These are phyloP conservation scores for Termitomyces heimii DNA, from an alignment of 768 basidiomycete species.

Conservation along the genomic window DNA sequence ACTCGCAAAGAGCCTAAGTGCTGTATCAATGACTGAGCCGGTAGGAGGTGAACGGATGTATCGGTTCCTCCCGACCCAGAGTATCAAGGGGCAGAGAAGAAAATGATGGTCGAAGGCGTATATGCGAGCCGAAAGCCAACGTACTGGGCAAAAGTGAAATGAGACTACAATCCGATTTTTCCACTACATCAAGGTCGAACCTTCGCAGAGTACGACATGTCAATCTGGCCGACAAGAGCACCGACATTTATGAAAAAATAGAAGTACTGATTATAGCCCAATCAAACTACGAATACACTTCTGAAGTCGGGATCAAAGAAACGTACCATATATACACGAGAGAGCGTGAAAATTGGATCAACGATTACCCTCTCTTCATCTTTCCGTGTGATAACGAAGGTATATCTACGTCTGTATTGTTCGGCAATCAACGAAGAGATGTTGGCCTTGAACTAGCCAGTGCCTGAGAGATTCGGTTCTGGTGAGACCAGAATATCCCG, in stretches of 20 bases:
- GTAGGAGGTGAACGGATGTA: slow-evolving; percentile 52
- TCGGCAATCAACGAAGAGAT: slow-evolving; percentile 76
- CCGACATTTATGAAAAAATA: slow-evolving; percentile 72
- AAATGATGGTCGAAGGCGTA: slow-evolving; percentile 53
- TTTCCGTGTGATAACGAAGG: slow-evolving; percentile 42
- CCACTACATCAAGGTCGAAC: slow-evolving; percentile 19
- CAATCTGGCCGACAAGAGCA: slow-evolving; percentile 50
- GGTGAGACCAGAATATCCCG: background rate
- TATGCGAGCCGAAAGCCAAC: slow-evolving; percentile 62
- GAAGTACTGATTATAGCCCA: slow-evolving; percentile 36
- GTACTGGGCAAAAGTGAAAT: slow-evolving; percentile 26
- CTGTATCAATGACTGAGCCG: slow-evolving; percentile 52
- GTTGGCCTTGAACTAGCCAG: slow-evolving; percentile 75
- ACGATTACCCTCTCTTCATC: slow-evolving; percentile 60
- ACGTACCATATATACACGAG: slow-evolving; percentile 65
- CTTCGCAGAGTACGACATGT: slow-evolving; percentile 63
- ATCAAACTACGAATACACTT: background rate
- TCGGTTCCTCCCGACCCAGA: slow-evolving; percentile 44
- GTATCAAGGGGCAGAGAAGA: slow-evolving; percentile 57
- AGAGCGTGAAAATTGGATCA: slow-evolving; percentile 45
- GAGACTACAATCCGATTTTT: background rate
- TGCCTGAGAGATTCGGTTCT: slow-evolving; percentile 26
- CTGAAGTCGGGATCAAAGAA: slow-evolving; percentile 10
- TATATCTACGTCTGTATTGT: slow-evolving; percentile 53
- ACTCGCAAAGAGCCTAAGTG: slow-evolving; percentile 37